A percentile compares a stretch with the other conserved stretches of the same genome.
These are phyloP conservation scores for Geotrichum australiense DNA, from an alignment of 1,139 yeast species.

Conservation along the genomic window DNA sequence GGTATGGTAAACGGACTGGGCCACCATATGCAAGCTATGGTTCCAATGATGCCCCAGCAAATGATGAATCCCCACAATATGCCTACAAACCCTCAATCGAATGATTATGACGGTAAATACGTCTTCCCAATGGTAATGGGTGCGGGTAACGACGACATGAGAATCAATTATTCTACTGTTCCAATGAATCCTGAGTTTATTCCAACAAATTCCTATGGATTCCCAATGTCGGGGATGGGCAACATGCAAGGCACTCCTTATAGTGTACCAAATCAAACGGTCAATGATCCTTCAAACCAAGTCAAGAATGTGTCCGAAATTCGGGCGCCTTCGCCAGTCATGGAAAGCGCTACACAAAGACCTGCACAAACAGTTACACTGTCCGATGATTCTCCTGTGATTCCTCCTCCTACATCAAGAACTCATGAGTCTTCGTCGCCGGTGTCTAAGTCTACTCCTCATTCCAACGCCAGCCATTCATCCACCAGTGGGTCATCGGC, in stretches of 20 bases:
- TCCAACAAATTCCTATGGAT: conserved; percentile 5
- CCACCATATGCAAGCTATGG: conserved; percentile 6
- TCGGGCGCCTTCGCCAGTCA: neutral
- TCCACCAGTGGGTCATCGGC: conserved; percentile 1
- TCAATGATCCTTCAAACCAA: neutral
- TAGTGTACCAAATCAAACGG: neutral
- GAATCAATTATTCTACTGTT: conserved; percentile 8
- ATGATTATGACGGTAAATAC: conserved; percentile 1
- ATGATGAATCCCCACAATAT: conserved; percentile 4
- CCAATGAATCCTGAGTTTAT: conserved; percentile 8
- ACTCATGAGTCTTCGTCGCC: conserved; percentile 1
- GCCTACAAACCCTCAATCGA: neutral
- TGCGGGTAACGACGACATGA: conserved; percentile 1
- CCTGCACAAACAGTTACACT: neutral
- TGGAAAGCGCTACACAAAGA: neutral
- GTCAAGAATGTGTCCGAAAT: neutral
- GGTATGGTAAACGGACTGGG: conserved; percentile 7
- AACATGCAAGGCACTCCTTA: neutral
- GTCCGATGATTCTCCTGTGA: neutral
- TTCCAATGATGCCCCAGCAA: conserved; percentile 6
- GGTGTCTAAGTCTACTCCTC: neutral
- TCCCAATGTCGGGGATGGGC: conserved; percentile 6
- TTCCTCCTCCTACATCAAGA: neutral
- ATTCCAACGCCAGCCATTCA: neutral
- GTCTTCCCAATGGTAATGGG: conserved; percentile 5